phyloP scores from a whole-genome alignment of 1,139 yeast genomes.

The Pichia norvegensis region DNA sequence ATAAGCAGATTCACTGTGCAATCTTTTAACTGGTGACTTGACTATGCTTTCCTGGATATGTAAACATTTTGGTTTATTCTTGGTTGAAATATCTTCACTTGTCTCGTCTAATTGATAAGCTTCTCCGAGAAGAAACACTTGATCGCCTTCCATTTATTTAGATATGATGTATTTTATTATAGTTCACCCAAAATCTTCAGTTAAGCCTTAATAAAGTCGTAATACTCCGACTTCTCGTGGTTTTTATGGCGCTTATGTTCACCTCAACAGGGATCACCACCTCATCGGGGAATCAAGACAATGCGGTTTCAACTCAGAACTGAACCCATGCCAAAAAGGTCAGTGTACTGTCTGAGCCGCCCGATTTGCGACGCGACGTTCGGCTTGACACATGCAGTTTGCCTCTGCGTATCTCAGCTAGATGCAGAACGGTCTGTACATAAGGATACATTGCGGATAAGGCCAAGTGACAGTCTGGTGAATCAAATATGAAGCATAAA shows the following conservation, averaged over 20 bases:
- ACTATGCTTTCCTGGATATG: constrained; percentile 1
- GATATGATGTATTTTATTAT: background rate
- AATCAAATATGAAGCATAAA: background rate
- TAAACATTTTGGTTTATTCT: background rate
- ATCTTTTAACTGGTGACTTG: background rate
- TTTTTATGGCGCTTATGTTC: too few relatives aligned
- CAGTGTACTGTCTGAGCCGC: background rate
- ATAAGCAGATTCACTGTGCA: background rate
- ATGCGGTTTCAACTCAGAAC: too few relatives aligned
- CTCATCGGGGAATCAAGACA: too few relatives aligned
- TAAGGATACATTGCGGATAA: background rate
- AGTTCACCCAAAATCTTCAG: background rate
- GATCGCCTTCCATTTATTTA: background rate
- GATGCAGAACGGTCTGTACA: background rate
- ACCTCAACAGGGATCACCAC: too few relatives aligned
- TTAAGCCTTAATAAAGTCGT: too few relatives aligned
- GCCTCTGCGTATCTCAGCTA: too few relatives aligned
- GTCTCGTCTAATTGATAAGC: background rate
- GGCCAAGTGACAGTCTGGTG: background rate
- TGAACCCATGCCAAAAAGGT: background rate
- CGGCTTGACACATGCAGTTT: background rate
- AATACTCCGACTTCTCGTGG: too few relatives aligned
- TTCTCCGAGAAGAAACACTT: background rate
- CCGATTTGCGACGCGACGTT: background rate
- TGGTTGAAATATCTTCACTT: background rate